These are phyloP conservation scores for Salix viminalis DNA, from an alignment of 345 rosid genomes.

Conservation along the genomic window DNA sequence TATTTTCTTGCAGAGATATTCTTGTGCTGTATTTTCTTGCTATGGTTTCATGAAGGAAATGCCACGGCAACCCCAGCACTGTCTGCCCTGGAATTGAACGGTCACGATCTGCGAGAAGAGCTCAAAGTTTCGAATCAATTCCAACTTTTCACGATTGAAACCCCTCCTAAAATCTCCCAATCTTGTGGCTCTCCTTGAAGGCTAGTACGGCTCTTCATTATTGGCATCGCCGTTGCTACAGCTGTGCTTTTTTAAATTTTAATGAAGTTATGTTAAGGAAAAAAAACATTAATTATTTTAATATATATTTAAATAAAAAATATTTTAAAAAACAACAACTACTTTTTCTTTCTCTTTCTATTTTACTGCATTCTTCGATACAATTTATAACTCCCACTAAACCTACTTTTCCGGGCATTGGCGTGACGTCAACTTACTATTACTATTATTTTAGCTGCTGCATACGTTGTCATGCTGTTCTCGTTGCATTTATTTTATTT, in stretches of 20 bases:
- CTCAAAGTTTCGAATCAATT: neutral
- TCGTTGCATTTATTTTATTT: too few species aligned
- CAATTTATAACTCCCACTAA: constrained; percentile 2
- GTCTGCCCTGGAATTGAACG: neutral
- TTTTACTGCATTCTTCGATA: neutral
- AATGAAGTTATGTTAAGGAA: too few species aligned
- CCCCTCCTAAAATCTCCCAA: neutral
- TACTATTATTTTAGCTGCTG: neutral
- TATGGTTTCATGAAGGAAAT: neutral
- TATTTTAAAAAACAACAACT: neutral
- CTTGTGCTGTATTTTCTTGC: neutral
- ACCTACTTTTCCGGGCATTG: neutral
- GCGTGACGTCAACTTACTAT: neutral
- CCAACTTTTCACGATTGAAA: constrained; percentile 10
- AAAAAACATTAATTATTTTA: neutral
- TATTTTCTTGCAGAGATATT: constrained; percentile 2
- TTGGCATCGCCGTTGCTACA: too few species aligned
- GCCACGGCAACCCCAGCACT: neutral
- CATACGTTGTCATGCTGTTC: too few species aligned
- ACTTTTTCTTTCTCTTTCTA: too few species aligned
- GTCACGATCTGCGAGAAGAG: neutral
- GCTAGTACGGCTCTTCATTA: neutral
- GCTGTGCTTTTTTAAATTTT: too few species aligned
- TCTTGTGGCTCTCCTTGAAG: constrained; percentile 8
- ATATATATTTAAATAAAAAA: neutral